Evolutionary conservation across 1,139 yeast species (phyloP).

Genomic region (Yamadazyma songkhlaensis): DNA sequence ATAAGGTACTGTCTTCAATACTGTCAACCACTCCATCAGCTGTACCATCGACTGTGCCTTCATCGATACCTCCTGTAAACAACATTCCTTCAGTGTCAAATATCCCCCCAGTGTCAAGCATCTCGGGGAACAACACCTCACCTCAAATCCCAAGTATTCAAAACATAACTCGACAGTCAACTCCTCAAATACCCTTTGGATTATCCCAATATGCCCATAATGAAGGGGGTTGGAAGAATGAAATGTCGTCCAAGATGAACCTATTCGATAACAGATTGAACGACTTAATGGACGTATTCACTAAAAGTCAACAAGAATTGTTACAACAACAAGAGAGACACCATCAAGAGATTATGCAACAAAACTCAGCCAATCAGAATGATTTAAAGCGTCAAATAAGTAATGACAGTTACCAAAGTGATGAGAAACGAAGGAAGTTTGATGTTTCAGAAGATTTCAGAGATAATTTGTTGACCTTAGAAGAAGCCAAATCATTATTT

Average conservation of each 20-base stretch:
- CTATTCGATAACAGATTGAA: constrained; percentile 47
- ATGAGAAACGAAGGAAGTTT: constrained; percentile 16
- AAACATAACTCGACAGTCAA: too few species aligned
- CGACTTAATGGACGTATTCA: constrained; percentile 38
- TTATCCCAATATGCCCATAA: not conserved
- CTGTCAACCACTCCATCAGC: too few species aligned
- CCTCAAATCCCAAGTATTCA: not conserved
- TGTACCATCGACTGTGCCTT: too few species aligned
- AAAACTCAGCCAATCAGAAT: not conserved
- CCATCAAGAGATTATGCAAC: constrained; percentile 2
- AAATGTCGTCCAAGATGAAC: constrained; percentile 44
- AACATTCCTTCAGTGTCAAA: too few species aligned
- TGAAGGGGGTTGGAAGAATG: constrained; percentile 32
- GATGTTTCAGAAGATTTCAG: constrained; percentile 32
- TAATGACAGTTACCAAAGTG: constrained; percentile 6
- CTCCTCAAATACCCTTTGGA: not conserved
- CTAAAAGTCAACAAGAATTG: constrained; percentile 29
- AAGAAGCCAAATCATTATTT: constrained; percentile 52
- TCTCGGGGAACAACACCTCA: too few species aligned
- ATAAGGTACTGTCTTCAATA: too few species aligned
- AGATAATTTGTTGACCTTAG: constrained; percentile 29
- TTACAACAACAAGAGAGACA: constrained; percentile 18
- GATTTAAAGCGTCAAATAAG: constrained; percentile 8
- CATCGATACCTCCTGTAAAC: too few species aligned
- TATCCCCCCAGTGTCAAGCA: too few species aligned